Evolutionary conservation across 805 yeast genomes (phyloP).

Genomic region (Cyberlindnera americana): DNA sequence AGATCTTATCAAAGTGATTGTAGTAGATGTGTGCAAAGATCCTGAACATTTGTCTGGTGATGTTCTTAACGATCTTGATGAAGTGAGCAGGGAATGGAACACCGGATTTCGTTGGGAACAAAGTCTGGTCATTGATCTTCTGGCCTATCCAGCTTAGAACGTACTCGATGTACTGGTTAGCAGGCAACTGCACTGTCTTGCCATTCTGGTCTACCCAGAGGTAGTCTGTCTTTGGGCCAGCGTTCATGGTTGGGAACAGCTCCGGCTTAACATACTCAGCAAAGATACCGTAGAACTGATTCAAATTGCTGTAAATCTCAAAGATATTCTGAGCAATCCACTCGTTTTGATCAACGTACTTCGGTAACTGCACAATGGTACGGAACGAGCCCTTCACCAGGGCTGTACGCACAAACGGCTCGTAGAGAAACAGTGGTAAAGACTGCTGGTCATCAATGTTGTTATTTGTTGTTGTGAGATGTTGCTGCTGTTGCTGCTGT

Average conservation of each 20-base stretch:
- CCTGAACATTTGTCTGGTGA: slow-evolving; percentile 88
- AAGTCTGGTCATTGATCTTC: slow-evolving; percentile 82
- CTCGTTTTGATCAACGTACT: slow-evolving; percentile 89
- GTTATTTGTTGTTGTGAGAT: slow-evolving; percentile 13
- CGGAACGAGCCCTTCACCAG: slow-evolving; percentile 94
- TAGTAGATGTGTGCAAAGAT: slow-evolving; percentile 94
- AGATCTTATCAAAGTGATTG: slow-evolving; percentile 89
- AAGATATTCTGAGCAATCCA: slow-evolving; percentile 94
- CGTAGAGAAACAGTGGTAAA: slow-evolving; percentile 65
- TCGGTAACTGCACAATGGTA: slow-evolving; percentile 92
- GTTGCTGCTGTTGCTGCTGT: too few species aligned
- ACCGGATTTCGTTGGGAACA: slow-evolving; percentile 90
- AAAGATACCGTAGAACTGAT: slow-evolving; percentile 86
- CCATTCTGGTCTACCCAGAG: slow-evolving; percentile 83
- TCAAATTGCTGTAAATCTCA: slow-evolving; percentile 81
- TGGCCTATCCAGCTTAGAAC: slow-evolving; percentile 87
- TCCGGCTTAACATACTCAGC: slow-evolving; percentile 90
- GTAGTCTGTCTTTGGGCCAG: slow-evolving; percentile 89
- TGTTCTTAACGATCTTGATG: slow-evolving; percentile 76
- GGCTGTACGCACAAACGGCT: slow-evolving; percentile 91
- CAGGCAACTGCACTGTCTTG: slow-evolving; percentile 83
- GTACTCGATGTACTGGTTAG: slow-evolving; percentile 87
- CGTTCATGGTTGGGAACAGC: slow-evolving; percentile 89
- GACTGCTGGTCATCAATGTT: slow-evolving; percentile 17
- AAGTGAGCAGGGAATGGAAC: slow-evolving; percentile 86